phyloP scores from a whole-genome alignment of 2,329 filamentous ascomycete genomes.

The Moelleriella libera region DNA sequence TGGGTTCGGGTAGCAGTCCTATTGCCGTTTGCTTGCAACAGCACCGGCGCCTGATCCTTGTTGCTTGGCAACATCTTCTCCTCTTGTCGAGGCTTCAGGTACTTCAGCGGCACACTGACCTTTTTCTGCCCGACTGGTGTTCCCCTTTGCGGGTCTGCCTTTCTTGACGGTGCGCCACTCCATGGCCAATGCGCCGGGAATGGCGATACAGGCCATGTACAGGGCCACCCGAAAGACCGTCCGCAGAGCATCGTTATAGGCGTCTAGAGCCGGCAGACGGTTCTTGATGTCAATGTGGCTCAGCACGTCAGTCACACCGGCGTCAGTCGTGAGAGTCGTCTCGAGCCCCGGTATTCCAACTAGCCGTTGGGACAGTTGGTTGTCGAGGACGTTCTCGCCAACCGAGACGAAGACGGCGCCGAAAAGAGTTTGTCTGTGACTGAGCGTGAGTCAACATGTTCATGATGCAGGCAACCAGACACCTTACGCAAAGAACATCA shows the following conservation, averaged over 20 bases:
- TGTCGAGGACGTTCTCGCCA: slow-evolving; percentile 29
- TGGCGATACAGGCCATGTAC: slow-evolving; percentile 24
- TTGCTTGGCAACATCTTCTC: no score
- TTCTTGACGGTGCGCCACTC: slow-evolving; percentile 8
- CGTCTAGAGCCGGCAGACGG: slow-evolving; percentile 12
- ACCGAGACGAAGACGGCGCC: slow-evolving; percentile 29
- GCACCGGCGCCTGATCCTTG: no score
- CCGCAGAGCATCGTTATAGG: slow-evolving; percentile 48
- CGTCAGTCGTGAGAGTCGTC: neutral
- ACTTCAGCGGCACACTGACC: no score
- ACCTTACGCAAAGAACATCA: slow-evolving; percentile 18
- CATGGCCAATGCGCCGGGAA: slow-evolving; percentile 3
- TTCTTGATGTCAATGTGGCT: neutral
- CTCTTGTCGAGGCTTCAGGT: no score
- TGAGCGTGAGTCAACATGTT: no score
- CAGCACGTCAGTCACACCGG: neutral
- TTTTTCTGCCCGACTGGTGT: no score
- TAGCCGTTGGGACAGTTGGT: slow-evolving; percentile 21
- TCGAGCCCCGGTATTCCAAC: slow-evolving; percentile 13
- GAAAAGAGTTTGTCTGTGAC: slow-evolving; percentile 12
- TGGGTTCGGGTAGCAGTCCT: no score
- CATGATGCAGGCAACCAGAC: neutral
- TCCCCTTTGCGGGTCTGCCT: no score
- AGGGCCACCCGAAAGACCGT: slow-evolving; percentile 46
- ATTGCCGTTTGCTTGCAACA: no score